These are phyloP conservation scores for Cutaneotrichosporon sp. DNA, from an alignment of 1,284 basidiomycete species.

Conservation along the genomic window DNA sequence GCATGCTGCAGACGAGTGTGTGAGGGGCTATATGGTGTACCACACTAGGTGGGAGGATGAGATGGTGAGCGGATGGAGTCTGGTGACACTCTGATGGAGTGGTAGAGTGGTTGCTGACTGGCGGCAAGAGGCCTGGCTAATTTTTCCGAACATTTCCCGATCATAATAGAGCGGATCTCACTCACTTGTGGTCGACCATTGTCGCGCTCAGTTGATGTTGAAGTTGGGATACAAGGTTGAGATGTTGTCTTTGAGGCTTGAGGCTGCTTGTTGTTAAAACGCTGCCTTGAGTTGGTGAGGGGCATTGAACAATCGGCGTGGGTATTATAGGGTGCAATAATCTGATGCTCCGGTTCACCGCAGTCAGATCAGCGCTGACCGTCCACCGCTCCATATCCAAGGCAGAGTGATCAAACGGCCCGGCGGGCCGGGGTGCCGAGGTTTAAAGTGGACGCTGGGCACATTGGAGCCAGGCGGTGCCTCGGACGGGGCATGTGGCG, in stretches of 20 bases:
- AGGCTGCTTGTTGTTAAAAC: not conserved
- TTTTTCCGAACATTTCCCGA: too few species aligned
- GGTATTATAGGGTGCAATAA: not conserved
- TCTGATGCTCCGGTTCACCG: not conserved
- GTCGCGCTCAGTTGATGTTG: not conserved
- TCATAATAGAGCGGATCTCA: not conserved
- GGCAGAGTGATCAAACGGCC: not conserved
- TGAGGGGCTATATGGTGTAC: not conserved
- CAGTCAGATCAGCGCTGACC: not conserved
- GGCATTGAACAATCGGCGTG: not conserved
- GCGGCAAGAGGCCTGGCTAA: too few species aligned
- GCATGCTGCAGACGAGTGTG: not conserved
- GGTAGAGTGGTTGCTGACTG: too few species aligned
- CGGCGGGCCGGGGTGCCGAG: not conserved
- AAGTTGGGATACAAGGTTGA: not conserved
- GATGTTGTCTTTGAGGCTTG: not conserved
- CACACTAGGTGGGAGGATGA: not conserved
- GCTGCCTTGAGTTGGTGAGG: not conserved
- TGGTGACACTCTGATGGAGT: not conserved
- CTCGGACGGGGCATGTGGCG: too few species aligned
- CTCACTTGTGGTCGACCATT: not conserved
- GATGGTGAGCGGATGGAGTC: not conserved
- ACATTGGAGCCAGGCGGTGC: too few species aligned
- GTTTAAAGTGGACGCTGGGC: not conserved
- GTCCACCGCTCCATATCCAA: too few species aligned